Percentiles rank a stretch among this genome's conserved stretches.
Conservation (phyloP, 2,329 filamentous ascomycete genomes). For the Ophiognomonia clavigignenti-juglandacearum region DNA sequence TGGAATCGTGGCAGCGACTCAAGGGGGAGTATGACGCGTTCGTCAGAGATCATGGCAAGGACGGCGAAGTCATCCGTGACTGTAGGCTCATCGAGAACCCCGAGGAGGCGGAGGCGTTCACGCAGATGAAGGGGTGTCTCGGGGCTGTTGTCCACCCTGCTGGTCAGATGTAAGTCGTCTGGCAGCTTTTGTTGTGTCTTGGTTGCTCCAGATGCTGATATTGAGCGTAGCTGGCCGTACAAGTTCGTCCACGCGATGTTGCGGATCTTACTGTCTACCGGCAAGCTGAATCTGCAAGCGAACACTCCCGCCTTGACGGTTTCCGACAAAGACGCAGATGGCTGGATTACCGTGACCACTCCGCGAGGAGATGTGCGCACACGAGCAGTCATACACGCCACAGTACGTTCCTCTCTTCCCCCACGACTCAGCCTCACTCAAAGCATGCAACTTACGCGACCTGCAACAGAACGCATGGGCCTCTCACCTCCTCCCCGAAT, state of each 20-base stretch:
- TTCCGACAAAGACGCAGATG: constrained; percentile 20
- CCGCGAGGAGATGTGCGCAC: constrained; percentile 13
- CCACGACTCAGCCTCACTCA: too few relatives aligned
- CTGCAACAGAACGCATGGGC: constrained; percentile 14
- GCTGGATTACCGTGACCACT: constrained; percentile 21
- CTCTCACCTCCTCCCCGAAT: constrained; percentile 17
- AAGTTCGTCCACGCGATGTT: constrained; percentile 17
- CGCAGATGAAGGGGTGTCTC: constrained; percentile 26
- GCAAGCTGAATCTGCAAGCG: constrained; percentile 23
- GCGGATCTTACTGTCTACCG: constrained; percentile 9
- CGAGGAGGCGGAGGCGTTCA: constrained; percentile 22
- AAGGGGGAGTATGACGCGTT: constrained; percentile 24
- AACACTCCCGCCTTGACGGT: constrained; percentile 22
- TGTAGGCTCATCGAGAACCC: constrained; percentile 20
- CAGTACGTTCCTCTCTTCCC: constrained; percentile 1
- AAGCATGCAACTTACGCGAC: too few relatives aligned
- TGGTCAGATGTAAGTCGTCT: constrained; percentile 15
- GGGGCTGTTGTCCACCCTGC: constrained; percentile 24
- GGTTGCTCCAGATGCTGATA: not conserved
- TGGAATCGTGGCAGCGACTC: constrained; percentile 24
- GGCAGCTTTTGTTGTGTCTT: fast-evolving
- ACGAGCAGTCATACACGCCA: constrained; percentile 15
- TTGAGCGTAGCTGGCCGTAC: constrained; percentile 12
- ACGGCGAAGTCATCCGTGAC: constrained; percentile 23
- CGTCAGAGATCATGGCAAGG: constrained; percentile 22